phyloP scores from a whole-genome alignment of 768 basidiomycete species.

The Suillus alpinus region DNA sequence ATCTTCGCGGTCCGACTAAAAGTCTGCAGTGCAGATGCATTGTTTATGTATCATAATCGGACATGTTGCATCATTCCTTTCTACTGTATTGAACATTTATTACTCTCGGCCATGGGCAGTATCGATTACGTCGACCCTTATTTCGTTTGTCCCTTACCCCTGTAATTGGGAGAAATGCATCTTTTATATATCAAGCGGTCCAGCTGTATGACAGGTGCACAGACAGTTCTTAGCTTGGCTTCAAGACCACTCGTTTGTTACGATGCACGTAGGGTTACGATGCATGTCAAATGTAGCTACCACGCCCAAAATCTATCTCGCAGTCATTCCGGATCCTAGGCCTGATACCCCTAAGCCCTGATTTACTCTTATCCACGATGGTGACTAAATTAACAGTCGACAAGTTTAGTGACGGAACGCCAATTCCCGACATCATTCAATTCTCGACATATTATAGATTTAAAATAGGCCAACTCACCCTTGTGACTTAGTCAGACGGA shows the following conservation, averaged over 20 bases:
- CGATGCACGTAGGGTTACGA: neutral
- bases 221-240: no score
- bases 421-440: neutral
- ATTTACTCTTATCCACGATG: no score
- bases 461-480: constrained; percentile 11
- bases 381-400: neutral
- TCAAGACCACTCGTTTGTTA: neutral
- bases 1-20: constrained; percentile 11
- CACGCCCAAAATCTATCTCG: neutral
- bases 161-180: no score
- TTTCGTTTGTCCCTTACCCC: neutral
- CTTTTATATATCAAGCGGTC: no score
- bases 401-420: neutral
- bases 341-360: neutral
- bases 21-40: neutral
- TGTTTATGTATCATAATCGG: constrained; percentile 12
- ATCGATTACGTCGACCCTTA: neutral
- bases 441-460: no score
- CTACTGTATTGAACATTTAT: constrained; percentile 5
- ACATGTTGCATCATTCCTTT: constrained; percentile 1
- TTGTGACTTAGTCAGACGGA: constrained; percentile 8
- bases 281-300: neutral
- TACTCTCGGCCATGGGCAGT: neutral
- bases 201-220: neutral
- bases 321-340: neutral